Evolutionary conservation across 2,329 filamentous ascomycete genomes (phyloP), one percentile per base, ranked within the genome.

Genomic region (Chaetomium strumarium): DNA sequence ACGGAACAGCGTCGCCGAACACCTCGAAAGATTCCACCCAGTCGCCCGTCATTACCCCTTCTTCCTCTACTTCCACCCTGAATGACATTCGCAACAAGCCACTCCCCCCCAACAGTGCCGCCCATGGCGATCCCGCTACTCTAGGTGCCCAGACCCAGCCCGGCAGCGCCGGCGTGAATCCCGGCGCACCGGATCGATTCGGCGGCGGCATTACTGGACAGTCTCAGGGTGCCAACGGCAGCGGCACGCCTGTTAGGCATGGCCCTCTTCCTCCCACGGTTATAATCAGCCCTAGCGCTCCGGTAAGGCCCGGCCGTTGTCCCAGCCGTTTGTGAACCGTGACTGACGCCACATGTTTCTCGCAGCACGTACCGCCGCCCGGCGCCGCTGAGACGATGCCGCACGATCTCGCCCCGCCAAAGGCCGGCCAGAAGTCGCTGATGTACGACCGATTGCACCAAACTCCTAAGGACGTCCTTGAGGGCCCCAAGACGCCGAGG

Each of bases 371-470:
- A 41, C 91, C 93, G 46, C 90, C 90, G 57, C 93, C 93, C 44
- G 93, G 93, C 61, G 86, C 91, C 53, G 87, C 91, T 59, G 93
- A 99, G 74, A 96, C 92, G 6, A 97, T 99, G 92, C 93, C 93
- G 48, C 90, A 95, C 66, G 93, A 99, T 68, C 84, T 99, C 54
- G 90, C 90, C 30, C 93, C 93, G 49, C 93, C 93, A 16, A 95
- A 96, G 72, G 85, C 88, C 40, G 90, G 90, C 50, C 82, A 87
- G 66, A 97, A 97, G 76, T 93, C 90, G 17, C 75, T 90, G 62
- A 83, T 95, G 64, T 95, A 90, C 70, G 89, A 95, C 68, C 83
- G 90, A 56, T 80, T 96, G 56, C 90, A 96, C 68, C 86, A 92
- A 20, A 95, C 91, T 2, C 95, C 95, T 47, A 96, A 96, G 70